A percentile compares a stretch with the other conserved stretches of the same genome.
These are phyloP conservation scores for Cytospora chrysosperma DNA, from an alignment of 2,329 filamentous ascomycete genomes.

Conservation along the genomic window DNA sequence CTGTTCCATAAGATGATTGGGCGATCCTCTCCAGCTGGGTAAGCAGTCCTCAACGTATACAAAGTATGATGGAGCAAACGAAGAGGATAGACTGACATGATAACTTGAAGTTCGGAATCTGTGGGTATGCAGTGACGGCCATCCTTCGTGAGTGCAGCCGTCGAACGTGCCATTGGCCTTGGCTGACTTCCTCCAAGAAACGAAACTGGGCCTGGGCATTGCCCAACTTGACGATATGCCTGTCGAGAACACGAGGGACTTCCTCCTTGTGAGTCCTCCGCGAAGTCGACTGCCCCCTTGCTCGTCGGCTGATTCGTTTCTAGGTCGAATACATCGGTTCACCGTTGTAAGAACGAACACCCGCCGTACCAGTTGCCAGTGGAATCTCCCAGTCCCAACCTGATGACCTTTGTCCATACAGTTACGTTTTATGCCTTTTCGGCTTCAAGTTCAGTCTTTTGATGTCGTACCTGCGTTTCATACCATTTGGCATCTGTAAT, in stretches of 20 bases:
- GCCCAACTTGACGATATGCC: background rate
- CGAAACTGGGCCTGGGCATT: constrained; percentile 7
- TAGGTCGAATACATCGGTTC: constrained; percentile 42
- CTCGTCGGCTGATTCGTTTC: background rate
- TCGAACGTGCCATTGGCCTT: background rate
- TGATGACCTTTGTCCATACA: constrained; percentile 20
- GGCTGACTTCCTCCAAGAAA: background rate
- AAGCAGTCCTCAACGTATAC: background rate
- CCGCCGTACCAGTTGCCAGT: background rate
- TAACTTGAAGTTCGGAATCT: constrained; percentile 5
- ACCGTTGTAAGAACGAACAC: constrained; percentile 40
- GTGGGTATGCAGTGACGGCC: background rate
- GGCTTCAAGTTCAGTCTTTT: constrained; percentile 48
- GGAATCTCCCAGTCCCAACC: no score
- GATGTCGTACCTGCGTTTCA: constrained; percentile 45
- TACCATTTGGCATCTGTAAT: constrained; percentile 38
- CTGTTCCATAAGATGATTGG: background rate
- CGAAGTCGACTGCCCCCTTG: no score
- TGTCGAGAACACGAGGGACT: background rate
- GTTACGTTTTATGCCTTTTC: constrained; percentile 43
- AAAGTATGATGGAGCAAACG: background rate
- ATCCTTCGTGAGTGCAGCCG: background rate
- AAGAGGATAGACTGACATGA: background rate
- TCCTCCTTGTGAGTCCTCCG: background rate
- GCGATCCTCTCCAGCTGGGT: constrained; percentile 2